Evolutionary conservation across 257 asterid species (phyloP), one percentile per base, ranked within the genome.

Genomic region (Eustoma russellianum): DNA sequence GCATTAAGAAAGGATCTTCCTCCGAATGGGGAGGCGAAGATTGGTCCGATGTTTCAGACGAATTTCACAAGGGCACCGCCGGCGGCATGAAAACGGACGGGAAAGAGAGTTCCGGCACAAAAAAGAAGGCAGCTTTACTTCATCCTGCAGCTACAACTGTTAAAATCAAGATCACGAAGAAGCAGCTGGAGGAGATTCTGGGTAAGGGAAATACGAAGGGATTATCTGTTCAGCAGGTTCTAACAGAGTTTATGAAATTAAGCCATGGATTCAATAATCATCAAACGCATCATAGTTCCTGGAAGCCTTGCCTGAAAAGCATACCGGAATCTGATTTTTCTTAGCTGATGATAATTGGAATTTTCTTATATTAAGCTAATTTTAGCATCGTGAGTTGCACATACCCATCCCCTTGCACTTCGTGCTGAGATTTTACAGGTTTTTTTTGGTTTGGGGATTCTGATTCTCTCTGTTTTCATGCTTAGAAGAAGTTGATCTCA

Each of bases 21-120:
- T 48, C 50, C 64, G 61, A 67, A 41, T 83, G 89, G 89, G 90
- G 82, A 18, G 94, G 89, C 2, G 94, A 83, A 17, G 86, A 83
- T 7, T 83, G 93, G 93, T 64, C 45, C n/a, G 38, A 40, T n/a
- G 43, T 41, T 7, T 9, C 53, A 4, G 33, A 8, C 24, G 76
- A 55, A 14, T 57, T 38, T 28, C 43, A 55, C 7, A 33, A 15
- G 1, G 50, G 43, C 19, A 17, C 6, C 13, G 40, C 17, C 2
- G n/a, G 9, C 30, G 57, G 53, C 17, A 54, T 41, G 43, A 52
- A 56, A 14, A 59, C 17, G 14, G 43, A 0, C 13, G 43, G 43
- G 7, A 38, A 38, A 38, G 9, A 7, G 43, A 38, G 43, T 38
- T 38, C 7, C 10, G 43, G 43, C 13, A 5, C 2, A 38, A 10